Base-by-base conservation (phyloP, 2,329 filamentous ascomycete species). In the Aspergillus puulaauensis region DNA sequence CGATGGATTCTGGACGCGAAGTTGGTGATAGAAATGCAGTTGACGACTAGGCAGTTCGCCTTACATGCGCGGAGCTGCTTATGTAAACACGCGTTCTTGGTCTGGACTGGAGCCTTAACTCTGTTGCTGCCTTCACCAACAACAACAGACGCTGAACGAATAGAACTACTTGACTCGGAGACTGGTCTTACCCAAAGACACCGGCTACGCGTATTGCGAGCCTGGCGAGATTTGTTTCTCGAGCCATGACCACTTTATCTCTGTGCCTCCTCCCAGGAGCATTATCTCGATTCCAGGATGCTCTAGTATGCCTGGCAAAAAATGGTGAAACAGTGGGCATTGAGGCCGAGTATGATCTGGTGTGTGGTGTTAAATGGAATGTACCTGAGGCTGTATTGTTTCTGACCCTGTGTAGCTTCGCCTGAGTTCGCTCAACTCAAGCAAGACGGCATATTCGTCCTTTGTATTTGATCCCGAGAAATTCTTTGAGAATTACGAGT, bases 321-420 rank as follows among this genome's bases (percentile, higher is more conserved):
- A 88, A 88, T 72, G 84, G 82, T 69, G 86, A 88, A 62, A 79
- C 78, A 3, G 83, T 88, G 14, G 83, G 83, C 21, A 78, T 88
- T 54, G 86, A 88, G 71, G 85, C 85, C 37, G 80, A 82, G 66
- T 76, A 77, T 61, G 81, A 85, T 60, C 78, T 80, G 70, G 71
- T 57, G 17, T 11, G 24, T 52, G 27, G 52, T 21, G 19, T 44
- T 7, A 3, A 4, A 2, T n/a, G 14, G 15, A 11, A 27, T 8
- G 6, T 21, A 15, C n/a, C 11, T 31, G 23, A 6, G 19, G 6
- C 1, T 27, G 24, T n/a, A 40, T 7, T 17, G 23, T 12, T 24
- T 49, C 61, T 66, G 45, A 68, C 56, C 9, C 31, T 21, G 15
- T n/a, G 6, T 3, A 15, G 85, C 80, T 88, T 60, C 82, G 83